These are phyloP conservation scores for Eucalyptus rudis DNA, from an alignment of 345 rosid genomes.

Conservation along the genomic window DNA sequence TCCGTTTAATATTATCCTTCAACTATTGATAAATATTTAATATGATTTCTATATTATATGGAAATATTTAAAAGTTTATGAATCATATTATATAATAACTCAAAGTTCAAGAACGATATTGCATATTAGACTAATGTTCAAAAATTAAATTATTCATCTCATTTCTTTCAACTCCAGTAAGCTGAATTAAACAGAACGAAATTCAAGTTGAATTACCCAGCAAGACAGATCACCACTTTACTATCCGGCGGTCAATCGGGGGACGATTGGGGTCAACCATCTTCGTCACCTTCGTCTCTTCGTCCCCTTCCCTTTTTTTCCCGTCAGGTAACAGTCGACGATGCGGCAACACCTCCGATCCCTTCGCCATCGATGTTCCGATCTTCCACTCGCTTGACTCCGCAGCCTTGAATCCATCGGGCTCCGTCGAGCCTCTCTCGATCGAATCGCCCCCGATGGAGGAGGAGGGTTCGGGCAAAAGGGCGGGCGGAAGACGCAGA, in stretches of 20 bases:
- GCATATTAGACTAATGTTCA: rapidly evolving
- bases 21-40: not conserved
- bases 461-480: not conserved
- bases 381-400: not conserved
- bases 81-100: rapidly evolving
- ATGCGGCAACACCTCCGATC: not conserved
- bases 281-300: not conserved
- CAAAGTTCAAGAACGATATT: rapidly evolving
- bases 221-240: not conserved
- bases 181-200: not conserved
- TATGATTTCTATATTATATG: rapidly evolving
- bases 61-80: not conserved
- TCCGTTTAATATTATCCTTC: rapidly evolving
- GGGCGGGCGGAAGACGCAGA: slow-evolving; percentile 53
- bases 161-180: not conserved
- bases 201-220: not conserved
- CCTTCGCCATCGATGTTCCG: not conserved
- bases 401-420: not conserved
- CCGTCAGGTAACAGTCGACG: not conserved
- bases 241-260: rapidly evolving
- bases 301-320: not conserved
- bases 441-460: not conserved
- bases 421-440: not conserved
- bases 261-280: not conserved
- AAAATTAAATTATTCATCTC: not conserved